A percentile compares a stretch with the other conserved stretches of the same genome.
Evolutionary conservation across 306 rosid genomes (phyloP).

Genomic region (Corylus americana): DNA sequence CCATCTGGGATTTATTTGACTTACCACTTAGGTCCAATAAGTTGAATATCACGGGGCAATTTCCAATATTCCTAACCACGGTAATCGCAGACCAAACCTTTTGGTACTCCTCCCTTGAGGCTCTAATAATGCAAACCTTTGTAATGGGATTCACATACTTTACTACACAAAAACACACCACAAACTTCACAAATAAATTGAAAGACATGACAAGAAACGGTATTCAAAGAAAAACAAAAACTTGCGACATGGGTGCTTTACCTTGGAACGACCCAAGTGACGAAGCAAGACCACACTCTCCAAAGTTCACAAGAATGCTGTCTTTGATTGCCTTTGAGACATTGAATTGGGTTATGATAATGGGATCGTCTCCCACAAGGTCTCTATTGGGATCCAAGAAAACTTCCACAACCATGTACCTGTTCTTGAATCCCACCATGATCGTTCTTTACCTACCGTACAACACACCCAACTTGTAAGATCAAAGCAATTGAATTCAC

Average conservation of each 20-base stretch:
- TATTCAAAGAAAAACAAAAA: not conserved
- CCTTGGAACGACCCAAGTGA: conserved; percentile 75
- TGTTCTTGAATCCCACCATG: conserved; percentile 83
- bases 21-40: conserved; percentile 71
- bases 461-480: not conserved
- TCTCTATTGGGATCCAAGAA: conserved; percentile 75
- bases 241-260: conserved; percentile 15
- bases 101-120: conserved; percentile 71
- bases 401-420: conserved; percentile 79
- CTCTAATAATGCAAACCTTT: conserved; percentile 68
- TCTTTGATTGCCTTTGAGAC: conserved; percentile 68
- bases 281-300: conserved; percentile 87
- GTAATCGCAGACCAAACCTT: conserved; percentile 81
- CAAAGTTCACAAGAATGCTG: conserved; percentile 71
- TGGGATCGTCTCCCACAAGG: conserved; percentile 40
- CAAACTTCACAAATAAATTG: not conserved
- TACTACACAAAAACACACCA: conserved; percentile 37
- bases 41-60: conserved; percentile 58
- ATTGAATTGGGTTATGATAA: conserved; percentile 67
- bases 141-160: conserved; percentile 82
- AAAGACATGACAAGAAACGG: not conserved
- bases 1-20: conserved; percentile 5
- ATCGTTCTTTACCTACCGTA: conserved; percentile 15
- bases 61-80: conserved; percentile 64
- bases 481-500: not conserved